Percentiles rank a stretch among this genome's conserved stretches.
These are phyloP conservation scores for Xylariaceae sp. DNA, from an alignment of 2,329 filamentous ascomycete genomes.

Conservation along the genomic window DNA sequence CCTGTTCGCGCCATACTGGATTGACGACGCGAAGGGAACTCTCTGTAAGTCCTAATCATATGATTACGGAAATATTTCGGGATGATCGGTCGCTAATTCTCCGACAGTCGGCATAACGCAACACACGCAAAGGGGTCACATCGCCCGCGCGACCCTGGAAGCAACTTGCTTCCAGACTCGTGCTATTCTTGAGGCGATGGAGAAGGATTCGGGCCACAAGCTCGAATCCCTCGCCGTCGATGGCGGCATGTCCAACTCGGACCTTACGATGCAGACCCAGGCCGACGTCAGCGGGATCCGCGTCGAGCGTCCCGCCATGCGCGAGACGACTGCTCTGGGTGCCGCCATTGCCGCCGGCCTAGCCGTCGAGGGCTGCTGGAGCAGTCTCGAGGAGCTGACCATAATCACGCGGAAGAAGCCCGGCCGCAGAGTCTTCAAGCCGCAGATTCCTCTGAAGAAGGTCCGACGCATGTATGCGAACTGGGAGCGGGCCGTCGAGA, in stretches of 20 bases:
- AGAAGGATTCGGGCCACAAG: conserved; percentile 76
- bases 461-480: conserved; percentile 51
- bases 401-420: conserved; percentile 66
- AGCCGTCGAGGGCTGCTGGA: conserved; percentile 74
- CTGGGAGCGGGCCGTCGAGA: conserved; percentile 62
- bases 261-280: conserved; percentile 90
- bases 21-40: conserved; percentile 87
- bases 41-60: conserved; percentile 60
- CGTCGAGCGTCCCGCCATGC: conserved; percentile 83
- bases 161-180: conserved; percentile 92
- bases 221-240: conserved; percentile 80
- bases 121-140: conserved; percentile 82
- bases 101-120: conserved; percentile 74
- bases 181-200: conserved; percentile 90
- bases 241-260: conserved; percentile 86
- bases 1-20: conserved; percentile 92
- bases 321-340: conserved; percentile 85
- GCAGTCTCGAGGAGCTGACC: conserved; percentile 71
- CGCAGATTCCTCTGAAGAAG: conserved; percentile 55
- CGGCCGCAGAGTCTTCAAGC: conserved; percentile 71
- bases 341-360: conserved; percentile 90
- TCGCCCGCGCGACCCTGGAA: conserved; percentile 86
- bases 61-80: not conserved
- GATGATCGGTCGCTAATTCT: conserved; percentile 19
- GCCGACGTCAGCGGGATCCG: conserved; percentile 82